phyloP scores from a whole-genome alignment of 352 stramenopile species.

The Phytophthora macrochlamydospora region DNA sequence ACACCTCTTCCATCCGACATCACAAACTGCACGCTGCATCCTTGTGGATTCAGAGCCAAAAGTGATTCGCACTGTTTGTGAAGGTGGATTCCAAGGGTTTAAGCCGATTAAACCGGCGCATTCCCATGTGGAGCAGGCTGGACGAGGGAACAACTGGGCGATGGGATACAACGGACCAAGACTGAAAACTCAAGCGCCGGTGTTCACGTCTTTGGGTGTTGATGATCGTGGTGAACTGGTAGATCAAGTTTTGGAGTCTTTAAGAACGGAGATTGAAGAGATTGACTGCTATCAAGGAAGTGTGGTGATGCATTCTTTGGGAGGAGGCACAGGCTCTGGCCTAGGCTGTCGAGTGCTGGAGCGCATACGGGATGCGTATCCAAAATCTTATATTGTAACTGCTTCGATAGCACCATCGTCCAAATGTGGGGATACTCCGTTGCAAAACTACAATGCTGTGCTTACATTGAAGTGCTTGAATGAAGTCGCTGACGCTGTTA shows the following conservation, averaged over 20 bases:
- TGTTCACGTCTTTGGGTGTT: slow-evolving; percentile 38
- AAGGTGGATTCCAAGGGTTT: slow-evolving; percentile 12
- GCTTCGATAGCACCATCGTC: slow-evolving; percentile 74
- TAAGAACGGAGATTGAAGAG: slow-evolving; percentile 73
- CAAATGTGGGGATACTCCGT: slow-evolving; percentile 64
- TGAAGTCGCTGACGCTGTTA: slow-evolving; percentile 70
- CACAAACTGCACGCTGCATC: slow-evolving; percentile 60
- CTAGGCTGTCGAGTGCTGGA: slow-evolving; percentile 86
- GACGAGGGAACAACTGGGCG: slow-evolving; percentile 90
- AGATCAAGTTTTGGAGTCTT: slow-evolving; percentile 74
- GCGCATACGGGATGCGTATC: slow-evolving; percentile 79
- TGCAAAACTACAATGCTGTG: slow-evolving; percentile 89
- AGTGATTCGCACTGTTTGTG: slow-evolving; percentile 52
- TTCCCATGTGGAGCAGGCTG: slow-evolving; percentile 65
- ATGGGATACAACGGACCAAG: slow-evolving; percentile 75
- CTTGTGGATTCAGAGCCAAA: slow-evolving; percentile 85
- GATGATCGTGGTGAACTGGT: slow-evolving; percentile 55
- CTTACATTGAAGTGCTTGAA: slow-evolving; percentile 75
- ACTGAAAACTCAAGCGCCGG: slow-evolving; percentile 16
- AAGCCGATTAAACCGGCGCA: slow-evolving; percentile 35
- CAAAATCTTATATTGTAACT: slow-evolving; percentile 67
- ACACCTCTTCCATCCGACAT: slow-evolving; percentile 57
- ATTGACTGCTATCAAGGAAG: slow-evolving; percentile 75
- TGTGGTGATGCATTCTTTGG: slow-evolving; percentile 81
- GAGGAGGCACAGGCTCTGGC: slow-evolving; percentile 81